Evolutionary conservation across 768 basidiomycete species (phyloP).

Genomic region (Calocybe cyanea): DNA sequence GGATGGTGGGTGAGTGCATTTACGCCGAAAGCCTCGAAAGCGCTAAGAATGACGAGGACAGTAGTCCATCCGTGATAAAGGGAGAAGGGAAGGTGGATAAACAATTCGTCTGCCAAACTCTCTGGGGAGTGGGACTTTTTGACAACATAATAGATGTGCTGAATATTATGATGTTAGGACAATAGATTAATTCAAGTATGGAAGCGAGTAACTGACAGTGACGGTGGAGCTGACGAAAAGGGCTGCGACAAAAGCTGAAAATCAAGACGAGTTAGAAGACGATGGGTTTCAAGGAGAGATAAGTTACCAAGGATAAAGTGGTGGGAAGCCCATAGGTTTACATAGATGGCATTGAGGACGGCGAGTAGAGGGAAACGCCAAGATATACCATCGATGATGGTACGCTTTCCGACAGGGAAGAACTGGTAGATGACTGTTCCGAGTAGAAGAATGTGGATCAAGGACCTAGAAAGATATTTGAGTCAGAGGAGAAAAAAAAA

Average conservation of each 20-base stretch:
- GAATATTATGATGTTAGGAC: slow-evolving; percentile 22
- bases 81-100: slow-evolving; percentile 94
- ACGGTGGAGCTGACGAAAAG: slow-evolving; percentile 80
- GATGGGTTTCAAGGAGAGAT: not conserved
- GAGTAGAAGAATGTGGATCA: slow-evolving; percentile 88
- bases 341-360: slow-evolving; percentile 84
- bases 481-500: slow-evolving; percentile 1
- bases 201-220: slow-evolving; percentile 29
- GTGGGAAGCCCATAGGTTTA: slow-evolving; percentile 78
- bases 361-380: slow-evolving; percentile 92
- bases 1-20: slow-evolving; percentile 60
- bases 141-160: slow-evolving; percentile 93
- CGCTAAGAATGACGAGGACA: slow-evolving; percentile 75
- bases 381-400: slow-evolving; percentile 81
- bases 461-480: slow-evolving; percentile 46
- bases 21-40: slow-evolving; percentile 87
- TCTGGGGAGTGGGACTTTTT: slow-evolving; percentile 79
- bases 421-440: slow-evolving; percentile 92
- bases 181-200: slow-evolving; percentile 27
- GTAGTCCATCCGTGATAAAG: slow-evolving; percentile 94
- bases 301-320: slow-evolving; percentile 60
- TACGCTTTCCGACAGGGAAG: slow-evolving; percentile 68
- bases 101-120: slow-evolving; percentile 71
- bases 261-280: slow-evolving; percentile 15
- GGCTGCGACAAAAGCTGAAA: slow-evolving; percentile 77